phyloP scores from a whole-genome alignment of 768 basidiomycete species.

The Hericium alpestre region DNA sequence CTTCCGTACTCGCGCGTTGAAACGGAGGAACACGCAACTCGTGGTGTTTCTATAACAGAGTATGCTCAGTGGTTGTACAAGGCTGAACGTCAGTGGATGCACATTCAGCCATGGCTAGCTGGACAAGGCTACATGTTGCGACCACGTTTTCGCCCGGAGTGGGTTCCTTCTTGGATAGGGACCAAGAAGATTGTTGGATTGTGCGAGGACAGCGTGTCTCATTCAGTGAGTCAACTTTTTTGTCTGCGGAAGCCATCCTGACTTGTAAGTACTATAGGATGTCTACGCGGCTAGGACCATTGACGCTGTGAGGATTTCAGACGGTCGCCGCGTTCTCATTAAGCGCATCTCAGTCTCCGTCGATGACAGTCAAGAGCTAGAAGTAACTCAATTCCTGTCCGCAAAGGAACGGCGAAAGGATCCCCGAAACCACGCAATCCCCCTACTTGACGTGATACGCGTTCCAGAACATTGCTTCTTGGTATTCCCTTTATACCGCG shows the following conservation, averaged over 20 bases:
- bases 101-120: background rate
- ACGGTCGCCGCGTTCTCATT: background rate
- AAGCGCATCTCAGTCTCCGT: background rate
- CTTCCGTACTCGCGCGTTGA: background rate
- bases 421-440: background rate
- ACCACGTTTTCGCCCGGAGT: background rate
- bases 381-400: background rate
- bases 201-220: background rate
- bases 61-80: background rate
- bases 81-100: background rate
- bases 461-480: background rate
- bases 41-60: background rate
- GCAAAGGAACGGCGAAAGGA: background rate
- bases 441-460: background rate
- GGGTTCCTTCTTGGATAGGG: background rate
- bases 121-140: background rate
- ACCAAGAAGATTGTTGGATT: background rate
- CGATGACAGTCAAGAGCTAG: background rate
- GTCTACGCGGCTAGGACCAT: background rate
- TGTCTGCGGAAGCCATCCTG: background rate
- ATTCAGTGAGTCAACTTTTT: background rate
- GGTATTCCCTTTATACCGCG: background rate
- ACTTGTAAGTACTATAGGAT: background rate
- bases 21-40: background rate
- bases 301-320: background rate